phyloP scores from a whole-genome alignment of 805 yeast species.

The Starmera pachycereana region DNA sequence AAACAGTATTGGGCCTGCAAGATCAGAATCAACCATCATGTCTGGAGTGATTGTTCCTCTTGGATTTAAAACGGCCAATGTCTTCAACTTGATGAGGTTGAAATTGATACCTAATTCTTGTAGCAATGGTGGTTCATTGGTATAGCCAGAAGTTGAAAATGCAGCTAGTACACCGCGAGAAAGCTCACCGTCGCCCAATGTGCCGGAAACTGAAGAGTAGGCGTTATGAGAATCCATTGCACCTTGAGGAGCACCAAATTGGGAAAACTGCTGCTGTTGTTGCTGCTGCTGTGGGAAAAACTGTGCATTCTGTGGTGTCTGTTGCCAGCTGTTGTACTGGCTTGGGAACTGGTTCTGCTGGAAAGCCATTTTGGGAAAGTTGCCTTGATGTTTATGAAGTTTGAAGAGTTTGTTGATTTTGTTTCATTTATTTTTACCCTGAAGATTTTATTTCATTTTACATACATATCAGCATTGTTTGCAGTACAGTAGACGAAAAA shows the following conservation, averaged over 20 bases:
- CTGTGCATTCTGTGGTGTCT: constrained; percentile 16
- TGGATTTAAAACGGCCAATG: constrained; percentile 80
- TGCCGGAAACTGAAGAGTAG: constrained; percentile 14
- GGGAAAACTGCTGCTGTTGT: background rate
- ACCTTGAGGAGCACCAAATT: constrained; percentile 22
- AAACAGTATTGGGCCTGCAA: constrained; percentile 91
- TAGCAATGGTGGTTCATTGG: constrained; percentile 87
- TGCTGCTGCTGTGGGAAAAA: constrained; percentile 20
- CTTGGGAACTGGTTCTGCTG: too few relatives aligned
- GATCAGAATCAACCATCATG: constrained; percentile 77
- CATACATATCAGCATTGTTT: too few relatives aligned
- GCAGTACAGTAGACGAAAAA: too few relatives aligned
- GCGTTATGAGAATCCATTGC: constrained; percentile 22
- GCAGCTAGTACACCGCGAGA: constrained; percentile 82
- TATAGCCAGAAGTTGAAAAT: constrained; percentile 83
- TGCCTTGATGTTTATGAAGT: too few relatives aligned
- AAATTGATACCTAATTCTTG: constrained; percentile 94
- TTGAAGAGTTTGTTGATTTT: too few relatives aligned
- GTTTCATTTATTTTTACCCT: too few relatives aligned
- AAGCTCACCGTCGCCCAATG: constrained; percentile 30
- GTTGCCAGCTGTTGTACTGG: constrained; percentile 7
- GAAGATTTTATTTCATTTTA: too few relatives aligned
- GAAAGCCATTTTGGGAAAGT: too few relatives aligned
- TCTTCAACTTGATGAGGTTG: constrained; percentile 73
- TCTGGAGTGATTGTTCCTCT: constrained; percentile 53